These are phyloP conservation scores for Xylaria nigripes DNA, from an alignment of 495 filamentous ascomycete species.

Conservation along the genomic window DNA sequence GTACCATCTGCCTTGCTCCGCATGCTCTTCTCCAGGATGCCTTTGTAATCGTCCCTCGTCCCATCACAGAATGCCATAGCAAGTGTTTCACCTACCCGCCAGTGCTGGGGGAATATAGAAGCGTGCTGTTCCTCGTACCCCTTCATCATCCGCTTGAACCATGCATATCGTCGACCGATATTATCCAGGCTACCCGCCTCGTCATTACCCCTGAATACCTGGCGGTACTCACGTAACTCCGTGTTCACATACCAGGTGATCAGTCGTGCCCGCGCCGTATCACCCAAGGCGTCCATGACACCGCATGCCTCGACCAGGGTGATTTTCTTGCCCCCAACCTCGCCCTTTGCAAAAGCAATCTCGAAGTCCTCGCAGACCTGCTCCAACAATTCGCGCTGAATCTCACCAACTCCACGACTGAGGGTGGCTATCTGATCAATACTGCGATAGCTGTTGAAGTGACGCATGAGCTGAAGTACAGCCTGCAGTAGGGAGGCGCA, in stretches of 20 bases:
- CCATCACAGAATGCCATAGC: slow-evolving; percentile 91
- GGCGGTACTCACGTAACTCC: slow-evolving; percentile 87
- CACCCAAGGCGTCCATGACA: slow-evolving; percentile 93
- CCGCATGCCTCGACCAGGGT: slow-evolving; percentile 78
- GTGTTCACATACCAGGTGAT: slow-evolving; percentile 98
- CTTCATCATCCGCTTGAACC: slow-evolving; percentile 94
- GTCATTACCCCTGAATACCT: slow-evolving; percentile 92
- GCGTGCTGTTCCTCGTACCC: slow-evolving; percentile 94
- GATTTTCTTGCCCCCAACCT: slow-evolving; percentile 60
- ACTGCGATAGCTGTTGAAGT: slow-evolving; percentile 96
- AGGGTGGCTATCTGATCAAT: slow-evolving; percentile 97
- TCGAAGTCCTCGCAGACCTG: slow-evolving; percentile 99
- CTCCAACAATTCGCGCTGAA: slow-evolving; percentile 89
- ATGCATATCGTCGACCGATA: slow-evolving; percentile 87
- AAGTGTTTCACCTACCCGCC: slow-evolving; percentile 87
- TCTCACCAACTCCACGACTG: slow-evolving; percentile 84
- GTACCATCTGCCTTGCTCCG: slow-evolving; percentile 67
- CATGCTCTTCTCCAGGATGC: slow-evolving; percentile 80
- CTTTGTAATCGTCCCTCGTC: slow-evolving; percentile 90
- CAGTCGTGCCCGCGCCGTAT: slow-evolving; percentile 72
- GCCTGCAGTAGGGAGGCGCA: slow-evolving; percentile 92
- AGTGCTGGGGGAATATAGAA: slow-evolving; percentile 74
- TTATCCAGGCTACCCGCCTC: slow-evolving; percentile 97
- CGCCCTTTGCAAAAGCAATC: slow-evolving; percentile 83
- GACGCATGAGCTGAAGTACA: slow-evolving; percentile 94